These are phyloP conservation scores for Floccularia luteovirens DNA, from an alignment of 768 basidiomycete species.

Conservation along the genomic window DNA sequence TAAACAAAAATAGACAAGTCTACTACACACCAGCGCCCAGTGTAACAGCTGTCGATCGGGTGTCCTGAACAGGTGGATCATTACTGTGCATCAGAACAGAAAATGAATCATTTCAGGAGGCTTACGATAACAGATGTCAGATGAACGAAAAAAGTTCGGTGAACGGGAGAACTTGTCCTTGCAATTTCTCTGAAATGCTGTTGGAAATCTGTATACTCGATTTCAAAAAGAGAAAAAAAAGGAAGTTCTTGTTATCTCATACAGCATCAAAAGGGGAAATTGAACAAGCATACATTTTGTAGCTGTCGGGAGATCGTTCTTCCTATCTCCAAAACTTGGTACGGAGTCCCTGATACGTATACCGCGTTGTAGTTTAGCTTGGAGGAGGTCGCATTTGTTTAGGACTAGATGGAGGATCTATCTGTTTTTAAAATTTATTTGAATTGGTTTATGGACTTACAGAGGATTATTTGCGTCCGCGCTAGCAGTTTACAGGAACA, in stretches of 20 bases:
- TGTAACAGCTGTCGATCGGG: constrained; percentile 65
- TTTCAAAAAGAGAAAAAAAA: background rate
- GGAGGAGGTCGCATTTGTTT: constrained; percentile 68
- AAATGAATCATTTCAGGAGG: constrained; percentile 6
- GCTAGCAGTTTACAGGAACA: constrained; percentile 59
- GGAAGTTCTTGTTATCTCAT: background rate
- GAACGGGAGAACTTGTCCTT: constrained; percentile 51
- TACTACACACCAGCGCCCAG: constrained; percentile 49
- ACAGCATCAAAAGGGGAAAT: constrained; percentile 1
- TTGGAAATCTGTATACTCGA: constrained; percentile 67
- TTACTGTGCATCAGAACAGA: background rate
- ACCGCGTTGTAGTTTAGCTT: constrained; percentile 65
- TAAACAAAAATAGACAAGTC: constrained; percentile 4
- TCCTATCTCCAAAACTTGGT: constrained; percentile 65
- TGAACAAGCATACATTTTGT: constrained; percentile 50
- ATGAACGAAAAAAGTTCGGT: constrained; percentile 64
- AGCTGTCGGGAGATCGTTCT: constrained; percentile 62
- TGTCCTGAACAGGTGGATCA: constrained; percentile 42
- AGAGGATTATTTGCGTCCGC: constrained; percentile 47
- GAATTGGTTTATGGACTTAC: constrained; percentile 15
- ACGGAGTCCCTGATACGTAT: constrained; percentile 60
- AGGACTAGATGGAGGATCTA: constrained; percentile 29
- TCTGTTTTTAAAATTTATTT: constrained; percentile 2
- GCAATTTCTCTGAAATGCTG: constrained; percentile 75
- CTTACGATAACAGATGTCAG: constrained; percentile 74